Conservation (phyloP, 78 protist genomes). For the Isochrysis galbana region DNA sequence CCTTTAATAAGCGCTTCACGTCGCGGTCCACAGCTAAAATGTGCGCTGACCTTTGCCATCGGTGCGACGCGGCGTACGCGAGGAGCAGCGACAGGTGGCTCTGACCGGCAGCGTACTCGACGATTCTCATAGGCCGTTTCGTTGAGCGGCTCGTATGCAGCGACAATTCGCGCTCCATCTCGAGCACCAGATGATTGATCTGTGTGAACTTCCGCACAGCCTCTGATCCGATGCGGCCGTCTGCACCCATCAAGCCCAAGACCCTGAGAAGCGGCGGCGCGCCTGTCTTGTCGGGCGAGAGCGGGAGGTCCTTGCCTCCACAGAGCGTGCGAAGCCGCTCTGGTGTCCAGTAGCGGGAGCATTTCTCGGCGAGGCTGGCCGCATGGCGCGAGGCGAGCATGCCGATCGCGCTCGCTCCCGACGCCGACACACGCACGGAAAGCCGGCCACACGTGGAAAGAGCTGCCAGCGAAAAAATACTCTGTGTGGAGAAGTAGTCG, state of each 20-base stretch:
- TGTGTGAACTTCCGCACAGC: not conserved
- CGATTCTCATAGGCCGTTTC: not conserved
- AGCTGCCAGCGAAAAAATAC: no score
- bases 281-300: not conserved
- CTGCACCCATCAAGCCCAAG: not conserved
- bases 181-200: not conserved
- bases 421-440: no score
- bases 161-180: not conserved
- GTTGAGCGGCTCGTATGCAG: not conserved
- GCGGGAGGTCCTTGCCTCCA: not conserved
- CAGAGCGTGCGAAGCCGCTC: not conserved
- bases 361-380: not conserved
- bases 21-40: not conserved
- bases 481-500: no score
- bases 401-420: no score
- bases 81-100: not conserved
- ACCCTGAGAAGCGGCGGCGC: not conserved
- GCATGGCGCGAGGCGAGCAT: not conserved
- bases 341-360: not conserved
- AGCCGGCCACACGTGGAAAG: no score
- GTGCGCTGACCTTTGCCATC: not conserved
- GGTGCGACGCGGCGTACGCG: not conserved
- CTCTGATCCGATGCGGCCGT: not conserved
- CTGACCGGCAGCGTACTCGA: not conserved
- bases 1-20: not conserved